Conservation (phyloP, 352 stramenopile genomes). For the Aphanomyces invadans region DNA sequence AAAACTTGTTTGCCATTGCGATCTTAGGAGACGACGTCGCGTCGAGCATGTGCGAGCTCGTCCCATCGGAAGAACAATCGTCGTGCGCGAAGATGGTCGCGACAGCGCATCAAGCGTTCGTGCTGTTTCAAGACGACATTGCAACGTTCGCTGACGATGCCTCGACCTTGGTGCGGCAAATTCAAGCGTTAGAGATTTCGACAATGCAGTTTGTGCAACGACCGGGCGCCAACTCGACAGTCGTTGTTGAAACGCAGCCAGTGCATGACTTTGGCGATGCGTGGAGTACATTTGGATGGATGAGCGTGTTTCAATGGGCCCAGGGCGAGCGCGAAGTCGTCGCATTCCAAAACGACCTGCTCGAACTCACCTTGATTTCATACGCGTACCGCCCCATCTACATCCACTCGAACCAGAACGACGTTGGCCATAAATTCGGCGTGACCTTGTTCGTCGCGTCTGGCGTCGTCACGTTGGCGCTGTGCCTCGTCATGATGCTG, state of each 20-base stretch:
- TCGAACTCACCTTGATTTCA: background rate
- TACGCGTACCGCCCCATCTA: background rate
- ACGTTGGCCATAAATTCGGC: slow-evolving; percentile 4
- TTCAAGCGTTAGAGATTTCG: background rate
- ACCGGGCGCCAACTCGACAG: background rate
- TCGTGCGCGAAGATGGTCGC: background rate
- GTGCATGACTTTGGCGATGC: background rate
- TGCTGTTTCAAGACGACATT: background rate
- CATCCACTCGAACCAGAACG: background rate
- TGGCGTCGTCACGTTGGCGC: background rate
- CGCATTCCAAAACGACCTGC: slow-evolving; percentile 4
- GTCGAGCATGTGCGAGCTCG: background rate
- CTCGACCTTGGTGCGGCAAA: no score
- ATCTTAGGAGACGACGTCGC: background rate
- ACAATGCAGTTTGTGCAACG: slow-evolving; percentile 15
- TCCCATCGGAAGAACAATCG: background rate
- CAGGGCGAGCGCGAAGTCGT: slow-evolving; percentile 16
- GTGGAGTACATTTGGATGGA: slow-evolving; percentile 13
- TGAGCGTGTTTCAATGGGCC: slow-evolving; percentile 14
- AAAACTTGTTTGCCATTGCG: slow-evolving; percentile 2
- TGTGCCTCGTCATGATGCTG: background rate
- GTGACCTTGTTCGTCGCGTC: background rate
- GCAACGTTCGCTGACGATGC: background rate
- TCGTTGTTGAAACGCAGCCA: background rate
- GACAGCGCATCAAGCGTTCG: background rate